These are phyloP conservation scores for Yamadazyma paraphyllophila DNA, from an alignment of 805 yeast species.

Conservation along the genomic window DNA sequence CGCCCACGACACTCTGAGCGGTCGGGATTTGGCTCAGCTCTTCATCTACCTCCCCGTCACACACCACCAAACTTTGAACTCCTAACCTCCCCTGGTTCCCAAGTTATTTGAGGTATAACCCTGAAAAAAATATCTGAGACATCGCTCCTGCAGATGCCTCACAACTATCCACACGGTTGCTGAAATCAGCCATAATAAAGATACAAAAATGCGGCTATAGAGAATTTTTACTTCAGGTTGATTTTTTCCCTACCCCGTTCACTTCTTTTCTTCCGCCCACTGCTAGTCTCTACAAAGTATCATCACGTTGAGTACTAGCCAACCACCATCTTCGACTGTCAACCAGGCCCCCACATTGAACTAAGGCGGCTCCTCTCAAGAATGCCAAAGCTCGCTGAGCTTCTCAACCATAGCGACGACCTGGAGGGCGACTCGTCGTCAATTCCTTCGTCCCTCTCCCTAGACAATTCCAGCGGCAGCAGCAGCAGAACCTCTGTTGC, in stretches of 20 bases:
- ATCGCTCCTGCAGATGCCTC: conserved; percentile 11
- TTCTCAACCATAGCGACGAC: conserved; percentile 8
- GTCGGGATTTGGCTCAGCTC: too few relatives aligned
- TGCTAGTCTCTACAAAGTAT: too few relatives aligned
- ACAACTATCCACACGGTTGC: conserved; percentile 7
- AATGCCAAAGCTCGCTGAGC: conserved; percentile 7
- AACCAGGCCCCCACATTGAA: too few relatives aligned
- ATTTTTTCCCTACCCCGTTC: background rate
- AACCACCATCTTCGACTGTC: background rate
- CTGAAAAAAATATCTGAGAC: conserved; percentile 13
- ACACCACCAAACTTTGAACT: background rate
- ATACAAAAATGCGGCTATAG: background rate
- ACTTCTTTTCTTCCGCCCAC: background rate
- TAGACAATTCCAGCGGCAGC: background rate
- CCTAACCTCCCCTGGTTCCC: background rate
- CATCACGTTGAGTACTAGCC: too few relatives aligned
- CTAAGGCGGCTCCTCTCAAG: background rate
- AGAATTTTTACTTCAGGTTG: too few relatives aligned
- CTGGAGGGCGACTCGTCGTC: conserved; percentile 9
- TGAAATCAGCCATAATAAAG: conserved; percentile 1
- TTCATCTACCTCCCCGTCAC: background rate
- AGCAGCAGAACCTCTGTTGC: conserved; percentile 4
- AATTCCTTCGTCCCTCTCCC: conserved; percentile 7
- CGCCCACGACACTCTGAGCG: too few relatives aligned
- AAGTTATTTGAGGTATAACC: background rate